Base-by-base conservation (phyloP, 768 basidiomycete genomes). In the Rhizopogon sp. region DNA sequence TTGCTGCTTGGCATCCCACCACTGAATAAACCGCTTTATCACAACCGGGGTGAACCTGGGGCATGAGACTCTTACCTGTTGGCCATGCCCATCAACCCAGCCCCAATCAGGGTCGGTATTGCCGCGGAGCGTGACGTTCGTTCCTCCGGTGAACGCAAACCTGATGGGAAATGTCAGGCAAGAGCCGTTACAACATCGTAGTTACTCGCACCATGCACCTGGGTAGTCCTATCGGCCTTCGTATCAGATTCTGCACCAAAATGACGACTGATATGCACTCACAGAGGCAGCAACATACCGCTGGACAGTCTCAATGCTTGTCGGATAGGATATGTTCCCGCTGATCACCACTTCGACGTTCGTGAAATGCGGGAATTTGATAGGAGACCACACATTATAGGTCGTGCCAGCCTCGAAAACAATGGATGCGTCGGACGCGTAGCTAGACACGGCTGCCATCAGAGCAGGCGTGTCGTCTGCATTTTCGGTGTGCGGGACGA, bases 81-180 rank as follows among this genome's bases (percentile, higher is more conserved):
- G 81, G 1, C 84, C 84, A 50, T 85, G 78, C 2, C 72, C 79
- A 58, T 84, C 78, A 0, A 86, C 75, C 83, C 83, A 85, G n/a
- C 84, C 83, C 80, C 80, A 81, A 3, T 79, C 56, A 0, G 80
- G 77, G 56, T 85, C 78, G 10, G 63, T 68, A 20, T 79, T 77
- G 0, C 85, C 82, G 28, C 79, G 70, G 6, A 87, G 64, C 9
- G 82, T 84, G 43, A 85, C 79, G 53, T 84, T 84, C 40, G 63
- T 76, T 4, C 84, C 82, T 11, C 79, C 80, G 3, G 66, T 68
- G 57, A 84, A 82, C 1, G 76, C 61, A 43, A 86, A 74, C 84
- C 83, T 82, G 50, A 55, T 22, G 10, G 14, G 44, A 43, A 39
- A 25, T 10, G 41, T 53, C 9, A 56, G 39, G 17, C 4, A 47